Base-by-base conservation (phyloP, 2,329 filamentous ascomycete genomes). In the Lasiodiplodia citricola region DNA sequence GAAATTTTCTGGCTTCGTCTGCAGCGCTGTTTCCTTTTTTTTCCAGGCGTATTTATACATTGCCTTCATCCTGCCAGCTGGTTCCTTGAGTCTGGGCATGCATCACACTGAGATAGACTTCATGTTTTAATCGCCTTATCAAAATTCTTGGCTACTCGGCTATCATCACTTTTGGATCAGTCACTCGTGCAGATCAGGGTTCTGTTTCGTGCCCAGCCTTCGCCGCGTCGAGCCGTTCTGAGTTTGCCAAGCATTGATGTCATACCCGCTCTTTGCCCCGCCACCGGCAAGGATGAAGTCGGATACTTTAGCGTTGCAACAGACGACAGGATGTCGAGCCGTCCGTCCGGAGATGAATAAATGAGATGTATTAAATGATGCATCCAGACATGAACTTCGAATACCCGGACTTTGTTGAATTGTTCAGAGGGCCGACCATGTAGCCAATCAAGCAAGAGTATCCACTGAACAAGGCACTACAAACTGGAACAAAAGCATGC, bases 31-130 rank as follows among this genome's bases (percentile, higher is more conserved):
- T 6, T 18, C n/a, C n/a, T n/a, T 6, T 1, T 8, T 18, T 5
- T 3, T 18, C 2, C 16, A n/a, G 16, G 14, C 3, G 6, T 44
- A 44, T 10, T 18, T 18, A 44, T 44, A n/a, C 1, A 8, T n/a
- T n/a, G 0, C 16, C 41, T 5, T 18, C 3, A 0, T 8, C 3
- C 3, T 3, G 5, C 1, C 44, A 10, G 18, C 1, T 21, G 1
- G 44, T 21, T 47, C 2, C n/a, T 4, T 47, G 1, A 3, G 0
- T 47, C 44, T 47, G 7, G 44, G n/a, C 18, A 21, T 47, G 3
- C 3, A 6, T 10, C 44, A 21, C n/a, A 47, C 18, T 47, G 16
- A 8, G 16, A 7, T 18, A 5, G 0, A n/a, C 18, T 8, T 14
- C 7, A 18, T 21, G 44, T 21, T 47, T 47, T 3, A 2, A 47